Evolutionary conservation across 306 rosid genomes (phyloP), one percentile per base, ranked within the genome.

Genomic region (Acmispon strigosus): DNA sequence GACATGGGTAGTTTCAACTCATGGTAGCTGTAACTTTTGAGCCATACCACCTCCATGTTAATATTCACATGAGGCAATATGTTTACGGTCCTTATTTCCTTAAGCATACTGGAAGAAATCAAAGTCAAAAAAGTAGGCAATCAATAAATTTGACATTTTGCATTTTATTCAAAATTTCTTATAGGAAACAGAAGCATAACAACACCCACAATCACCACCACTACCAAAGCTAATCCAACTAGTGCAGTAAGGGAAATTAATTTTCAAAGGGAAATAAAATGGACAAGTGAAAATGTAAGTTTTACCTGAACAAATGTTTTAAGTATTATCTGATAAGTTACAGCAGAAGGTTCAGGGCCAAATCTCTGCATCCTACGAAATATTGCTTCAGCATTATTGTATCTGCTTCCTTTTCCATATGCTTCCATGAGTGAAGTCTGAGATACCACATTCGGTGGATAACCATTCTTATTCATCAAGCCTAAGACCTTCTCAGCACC

Each of bases 351-450:
- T 86, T 89, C 92, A 55, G 99, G 99, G 66, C 97, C 96, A 22
- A 83, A 85, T 77, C 76, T 77, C 78, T 78, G 89, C 99, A 94
- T 91, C 81, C 96, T 84, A 55, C 95, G 88, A 79, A 94, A 94
- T 77, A 94, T 88, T 29, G 97, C 95, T 85, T 94, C 97, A 7
- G 99, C 97, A 54, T 89, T 89, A 57, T 80, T 89, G 76, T 79
- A 89, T 66, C 76, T 81, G 17, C 95, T 80, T 52, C 96, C 95
- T 82, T 56, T 91, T 69, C 97, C 97, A 82, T 94, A 94, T 43
- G 99, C 97, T 87, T 91, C 97, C 97, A 94, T 80, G n/a, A 94
- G 95, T 76, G 99, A 94, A 69, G 96, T 94, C 51, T 91, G 96
- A 41, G 96, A 83, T 51, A 91, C 82, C 10, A 91, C 92, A 85